phyloP scores from a whole-genome alignment of 805 yeast genomes.

The Kodamaea nitidulidarum region DNA sequence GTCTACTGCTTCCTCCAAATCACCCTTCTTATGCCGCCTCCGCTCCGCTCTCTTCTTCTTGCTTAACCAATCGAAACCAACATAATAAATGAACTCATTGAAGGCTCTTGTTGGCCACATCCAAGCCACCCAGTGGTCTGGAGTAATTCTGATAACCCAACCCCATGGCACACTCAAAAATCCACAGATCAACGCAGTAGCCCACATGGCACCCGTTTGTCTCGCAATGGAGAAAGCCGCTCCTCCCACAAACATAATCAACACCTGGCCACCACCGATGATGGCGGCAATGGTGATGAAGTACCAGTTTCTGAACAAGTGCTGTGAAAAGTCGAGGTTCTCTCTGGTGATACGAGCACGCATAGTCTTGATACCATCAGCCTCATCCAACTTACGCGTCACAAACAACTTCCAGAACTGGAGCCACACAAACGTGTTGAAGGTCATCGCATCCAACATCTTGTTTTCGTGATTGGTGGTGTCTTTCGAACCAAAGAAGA shows the following conservation, averaged over 20 bases:
- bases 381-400: conserved; percentile 87
- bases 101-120: conserved; percentile 62
- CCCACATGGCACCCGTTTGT: conserved; percentile 89
- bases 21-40: conserved; percentile 8
- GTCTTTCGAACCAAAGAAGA: conserved; percentile 47
- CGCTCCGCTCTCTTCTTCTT: conserved; percentile 20
- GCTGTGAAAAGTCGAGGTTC: conserved; percentile 79
- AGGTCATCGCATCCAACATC: conserved; percentile 78
- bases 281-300: conserved; percentile 68
- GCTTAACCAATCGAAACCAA: conserved; percentile 33
- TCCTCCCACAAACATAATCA: conserved; percentile 97
- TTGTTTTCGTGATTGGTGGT: conserved; percentile 44
- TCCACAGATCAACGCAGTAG: conserved; percentile 78
- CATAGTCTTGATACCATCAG: conserved; percentile 58
- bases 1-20: conserved; percentile 16
- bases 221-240: conserved; percentile 82
- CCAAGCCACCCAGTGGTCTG: conserved; percentile 69
- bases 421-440: conserved; percentile 96
- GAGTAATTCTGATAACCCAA: conserved; percentile 66
- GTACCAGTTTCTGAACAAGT: conserved; percentile 77
- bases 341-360: conserved; percentile 55
- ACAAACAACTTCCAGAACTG: conserved; percentile 93
- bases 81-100: conserved; percentile 33
- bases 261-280: conserved; percentile 78
- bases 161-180: conserved; percentile 79